Conservation (phyloP, 1,284 basidiomycete species). For the Cutaneotrichosporon cyanovorans region DNA sequence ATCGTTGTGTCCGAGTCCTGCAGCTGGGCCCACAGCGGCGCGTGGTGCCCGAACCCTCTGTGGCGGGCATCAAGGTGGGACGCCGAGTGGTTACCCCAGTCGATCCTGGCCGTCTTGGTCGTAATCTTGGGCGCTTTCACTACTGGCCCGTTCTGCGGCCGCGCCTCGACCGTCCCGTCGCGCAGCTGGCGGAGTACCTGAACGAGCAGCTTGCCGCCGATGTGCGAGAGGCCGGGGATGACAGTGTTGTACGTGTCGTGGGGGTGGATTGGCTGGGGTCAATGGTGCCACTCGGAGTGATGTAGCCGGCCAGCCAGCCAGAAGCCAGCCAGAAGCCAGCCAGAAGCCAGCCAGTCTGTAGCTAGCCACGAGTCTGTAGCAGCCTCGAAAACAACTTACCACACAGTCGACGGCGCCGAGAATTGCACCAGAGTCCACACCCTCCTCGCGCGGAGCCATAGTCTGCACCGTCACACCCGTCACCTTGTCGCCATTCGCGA, state of each 20-base stretch:
- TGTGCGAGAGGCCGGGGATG: conserved; percentile 55
- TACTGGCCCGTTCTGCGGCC: conserved; percentile 49
- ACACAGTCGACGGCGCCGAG: conserved; percentile 33
- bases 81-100: conserved; percentile 57
- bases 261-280: conserved; percentile 49
- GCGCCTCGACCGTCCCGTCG: conserved; percentile 49
- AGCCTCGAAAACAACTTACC: conserved; percentile 24
- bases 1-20: not conserved
- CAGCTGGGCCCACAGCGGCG: conserved; percentile 44
- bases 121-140: conserved; percentile 60
- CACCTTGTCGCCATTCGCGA: conserved; percentile 56
- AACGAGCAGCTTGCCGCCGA: conserved; percentile 67
- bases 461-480: conserved; percentile 63
- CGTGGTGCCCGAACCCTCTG: conserved; percentile 68
- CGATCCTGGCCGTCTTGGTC: conserved; percentile 51
- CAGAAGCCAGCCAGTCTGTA: not conserved
- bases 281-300: not conserved
- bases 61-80: conserved; percentile 53
- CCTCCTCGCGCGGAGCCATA: conserved; percentile 32
- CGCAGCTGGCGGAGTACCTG: conserved; percentile 60
- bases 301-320: not conserved
- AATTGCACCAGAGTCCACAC: conserved; percentile 47
- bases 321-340: not conserved
- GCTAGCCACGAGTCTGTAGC: not conserved
- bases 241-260: conserved; percentile 53